These are phyloP conservation scores for Fusarium transvaalense DNA, from an alignment of 2,329 filamentous ascomycete genomes.

Conservation along the genomic window DNA sequence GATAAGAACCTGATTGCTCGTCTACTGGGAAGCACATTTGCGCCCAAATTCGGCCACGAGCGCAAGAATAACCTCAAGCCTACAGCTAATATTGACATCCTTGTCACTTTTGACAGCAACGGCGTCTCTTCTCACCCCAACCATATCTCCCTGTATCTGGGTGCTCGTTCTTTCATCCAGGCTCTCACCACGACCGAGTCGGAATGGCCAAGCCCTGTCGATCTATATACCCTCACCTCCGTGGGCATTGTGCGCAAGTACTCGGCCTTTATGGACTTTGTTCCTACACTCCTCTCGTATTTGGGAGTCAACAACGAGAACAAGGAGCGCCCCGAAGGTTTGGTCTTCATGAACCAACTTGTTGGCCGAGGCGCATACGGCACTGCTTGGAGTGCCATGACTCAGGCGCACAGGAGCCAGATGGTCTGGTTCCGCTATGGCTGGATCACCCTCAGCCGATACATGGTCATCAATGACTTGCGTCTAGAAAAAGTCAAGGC, in stretches of 20 bases:
- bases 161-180: conserved; percentile 79
- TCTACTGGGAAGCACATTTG: conserved; percentile 80
- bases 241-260: conserved; percentile 86
- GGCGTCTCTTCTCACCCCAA: conserved; percentile 93
- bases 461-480: conserved; percentile 96
- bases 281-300: conserved; percentile 71
- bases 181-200: conserved; percentile 73
- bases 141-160: conserved; percentile 89
- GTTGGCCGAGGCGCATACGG: conserved; percentile 66
- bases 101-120: conserved; percentile 88
- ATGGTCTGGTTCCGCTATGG: conserved; percentile 99
- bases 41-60: conserved; percentile 67
- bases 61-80: conserved; percentile 53
- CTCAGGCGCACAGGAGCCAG: conserved; percentile 88
- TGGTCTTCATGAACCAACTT: conserved; percentile 80
- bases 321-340: conserved; percentile 61
- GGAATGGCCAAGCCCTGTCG: conserved; percentile 79
- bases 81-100: conserved; percentile 75
- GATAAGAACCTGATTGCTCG: conserved; percentile 75
- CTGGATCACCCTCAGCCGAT: conserved; percentile 90
- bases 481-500: conserved; percentile 60
- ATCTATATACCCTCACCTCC: conserved; percentile 85
- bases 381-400: conserved; percentile 87
- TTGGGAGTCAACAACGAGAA: conserved; percentile 55
- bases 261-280: conserved; percentile 77